phyloP scores from a whole-genome alignment of 352 stramenopile genomes.

The Hyaloperonospora brassicae region DNA sequence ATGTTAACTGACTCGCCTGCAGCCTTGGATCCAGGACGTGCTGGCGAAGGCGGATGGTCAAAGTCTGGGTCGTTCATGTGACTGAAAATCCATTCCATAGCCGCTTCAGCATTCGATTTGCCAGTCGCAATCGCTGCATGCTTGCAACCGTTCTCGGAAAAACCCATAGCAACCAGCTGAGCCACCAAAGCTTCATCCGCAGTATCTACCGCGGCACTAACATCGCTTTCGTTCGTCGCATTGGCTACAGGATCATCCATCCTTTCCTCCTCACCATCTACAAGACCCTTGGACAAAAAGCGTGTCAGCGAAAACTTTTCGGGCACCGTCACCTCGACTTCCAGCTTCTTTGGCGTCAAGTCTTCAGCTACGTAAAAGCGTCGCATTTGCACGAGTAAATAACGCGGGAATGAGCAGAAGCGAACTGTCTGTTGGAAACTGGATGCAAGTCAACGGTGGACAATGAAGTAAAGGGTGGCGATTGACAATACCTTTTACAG shows the following conservation, averaged over 20 bases:
- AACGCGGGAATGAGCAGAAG: slow-evolving; percentile 93
- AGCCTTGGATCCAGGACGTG: slow-evolving; percentile 6
- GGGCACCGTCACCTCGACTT: slow-evolving; percentile 94
- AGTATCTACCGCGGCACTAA: slow-evolving; percentile 24
- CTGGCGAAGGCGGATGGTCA: slow-evolving; percentile 82
- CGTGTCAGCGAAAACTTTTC: slow-evolving; percentile 72
- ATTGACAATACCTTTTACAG: too few species aligned
- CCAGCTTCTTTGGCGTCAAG: slow-evolving; percentile 96
- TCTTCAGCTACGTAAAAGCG: slow-evolving; percentile 94
- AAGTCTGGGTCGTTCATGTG: slow-evolving; percentile 98
- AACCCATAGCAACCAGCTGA: slow-evolving; percentile 97
- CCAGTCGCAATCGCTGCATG: slow-evolving; percentile 89
- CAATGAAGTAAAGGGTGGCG: too few species aligned
- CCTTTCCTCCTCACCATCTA: slow-evolving; percentile 82
- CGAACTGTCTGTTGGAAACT: slow-evolving; percentile 75
- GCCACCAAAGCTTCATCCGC: slow-evolving; percentile 88
- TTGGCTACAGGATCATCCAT: slow-evolving; percentile 41
- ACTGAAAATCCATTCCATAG: slow-evolving; percentile 98
- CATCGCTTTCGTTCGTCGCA: slow-evolving; percentile 6
- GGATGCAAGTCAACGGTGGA: too few species aligned
- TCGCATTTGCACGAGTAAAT: slow-evolving; percentile 95
- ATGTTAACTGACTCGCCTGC: slow-evolving; percentile 64
- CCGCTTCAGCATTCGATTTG: slow-evolving; percentile 87
- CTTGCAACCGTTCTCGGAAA: slow-evolving; percentile 96
- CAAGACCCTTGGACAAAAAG: slow-evolving; percentile 83